phyloP scores from a whole-genome alignment of 108 stramenopile genomes.

The Nitzschia sp. region DNA sequence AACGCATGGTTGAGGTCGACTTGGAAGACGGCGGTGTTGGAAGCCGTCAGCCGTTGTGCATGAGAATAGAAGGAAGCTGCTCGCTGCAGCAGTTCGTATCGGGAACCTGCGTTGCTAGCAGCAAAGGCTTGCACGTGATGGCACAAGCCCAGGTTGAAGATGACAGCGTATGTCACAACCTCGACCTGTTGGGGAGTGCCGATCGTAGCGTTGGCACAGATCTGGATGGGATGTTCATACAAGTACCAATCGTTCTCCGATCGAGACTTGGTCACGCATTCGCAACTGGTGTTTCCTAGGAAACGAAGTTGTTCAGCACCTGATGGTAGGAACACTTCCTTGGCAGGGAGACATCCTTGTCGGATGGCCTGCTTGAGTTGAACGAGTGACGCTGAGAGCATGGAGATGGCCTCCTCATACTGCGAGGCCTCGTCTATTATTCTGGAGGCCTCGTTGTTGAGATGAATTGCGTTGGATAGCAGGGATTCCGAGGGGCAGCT shows the following conservation, averaged over 20 bases:
- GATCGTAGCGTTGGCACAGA: neutral
- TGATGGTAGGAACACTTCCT: neutral
- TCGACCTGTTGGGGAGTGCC: neutral
- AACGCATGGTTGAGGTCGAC: constrained; percentile 4
- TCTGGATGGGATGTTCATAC: constrained; percentile 5
- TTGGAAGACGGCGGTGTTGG: neutral
- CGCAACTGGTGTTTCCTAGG: neutral
- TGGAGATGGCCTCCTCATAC: constrained; percentile 5
- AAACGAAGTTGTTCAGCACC: neutral
- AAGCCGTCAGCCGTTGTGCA: neutral
- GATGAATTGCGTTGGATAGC: constrained; percentile 4
- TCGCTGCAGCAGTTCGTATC: neutral
- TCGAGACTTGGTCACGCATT: neutral
- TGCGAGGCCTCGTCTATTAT: neutral
- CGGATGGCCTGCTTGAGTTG: constrained; percentile 17
- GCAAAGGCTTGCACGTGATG: constrained; percentile 19
- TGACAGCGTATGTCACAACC: constrained; percentile 12
- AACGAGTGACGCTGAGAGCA: constrained; percentile 11
- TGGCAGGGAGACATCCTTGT: neutral
- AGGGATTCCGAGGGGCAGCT: neutral
- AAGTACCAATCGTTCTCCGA: constrained; percentile 12
- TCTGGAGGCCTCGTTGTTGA: constrained; percentile 3
- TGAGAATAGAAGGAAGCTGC: constrained; percentile 11
- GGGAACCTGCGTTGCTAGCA: neutral
- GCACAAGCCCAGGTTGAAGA: constrained; percentile 24